Base-by-base conservation (phyloP, 2,329 filamentous ascomycete species). In the Pseudogymnoascus sp. region DNA sequence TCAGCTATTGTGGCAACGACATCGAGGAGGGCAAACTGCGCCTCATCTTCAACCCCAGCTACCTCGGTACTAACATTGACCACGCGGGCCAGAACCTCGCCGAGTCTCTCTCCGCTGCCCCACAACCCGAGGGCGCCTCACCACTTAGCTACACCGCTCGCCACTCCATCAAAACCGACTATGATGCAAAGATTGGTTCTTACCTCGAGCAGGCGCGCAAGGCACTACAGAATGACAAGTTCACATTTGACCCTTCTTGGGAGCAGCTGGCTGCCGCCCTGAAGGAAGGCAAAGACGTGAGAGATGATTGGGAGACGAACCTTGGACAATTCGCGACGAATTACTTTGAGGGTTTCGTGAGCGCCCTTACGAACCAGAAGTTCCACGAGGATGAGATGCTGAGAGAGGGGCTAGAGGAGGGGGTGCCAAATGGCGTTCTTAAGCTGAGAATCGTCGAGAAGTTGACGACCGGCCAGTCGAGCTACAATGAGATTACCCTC, bases 211-310 rank as follows among this genome's bases (percentile, higher is more conserved):
- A 75, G 62, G 72, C 77, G 38, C 72, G 64, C 22, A 67, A 68
- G 39, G 60, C 74, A 43, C 69, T 79, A 7, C 70, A 68, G 7
- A 71, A 71, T 60, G 68, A 72, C 1, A 72, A 78, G n/a, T 69
- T 82, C 35, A 71, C 74, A 43, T 73, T 83, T 14, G 75, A 73
- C 57, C 76, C 78, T 43, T 77, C 77, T 67, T 82, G 81, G 57
- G 78, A 79, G 59, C 71, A 71, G 4, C 70, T 70, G 14, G 80
- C 74, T 47, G 74, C 71, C 30, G 74, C 70, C 67, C 72, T 82
- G 25, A 71, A 70, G 59, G 72, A 68, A 1, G 71, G 70, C 39
- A 73, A 68, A 41, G 66, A 69, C 2, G 63, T 74, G 9, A 64
- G 71, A 2, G 66, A 72, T 4, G 74, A 78, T 64, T 83, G 77